Conservation (phyloP, 495 filamentous ascomycete genomes). For the Echria macrotheca region DNA sequence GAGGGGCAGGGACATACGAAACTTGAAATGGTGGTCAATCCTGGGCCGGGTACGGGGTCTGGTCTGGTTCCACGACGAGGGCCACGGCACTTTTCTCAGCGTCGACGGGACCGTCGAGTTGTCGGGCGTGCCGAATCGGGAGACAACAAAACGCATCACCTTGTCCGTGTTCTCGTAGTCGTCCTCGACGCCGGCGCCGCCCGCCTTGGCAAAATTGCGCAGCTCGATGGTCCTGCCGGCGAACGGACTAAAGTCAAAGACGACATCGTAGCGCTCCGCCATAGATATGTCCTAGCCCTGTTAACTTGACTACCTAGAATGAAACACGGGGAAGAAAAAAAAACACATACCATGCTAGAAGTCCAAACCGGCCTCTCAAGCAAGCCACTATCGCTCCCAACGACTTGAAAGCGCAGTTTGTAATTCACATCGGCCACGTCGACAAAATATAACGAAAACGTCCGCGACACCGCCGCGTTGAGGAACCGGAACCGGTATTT, state of each 20-base stretch:
- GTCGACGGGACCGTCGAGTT: neutral
- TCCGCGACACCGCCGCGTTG: conserved; percentile 40
- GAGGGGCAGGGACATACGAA: too few species aligned
- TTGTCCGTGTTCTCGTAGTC: conserved; percentile 42
- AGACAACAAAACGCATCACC: conserved; percentile 47
- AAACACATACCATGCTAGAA: conserved; percentile 25
- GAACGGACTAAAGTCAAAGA: conserved; percentile 44
- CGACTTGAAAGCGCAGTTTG: conserved; percentile 37
- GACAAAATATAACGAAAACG: conserved; percentile 39
- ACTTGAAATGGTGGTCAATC: conserved; percentile 34
- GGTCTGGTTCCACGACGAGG: too few species aligned
- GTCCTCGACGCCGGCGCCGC: conserved; percentile 33
- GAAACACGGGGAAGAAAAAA: too few species aligned
- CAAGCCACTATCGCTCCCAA: conserved; percentile 45
- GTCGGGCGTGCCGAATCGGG: neutral
- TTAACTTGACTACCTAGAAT: too few species aligned
- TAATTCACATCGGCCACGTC: neutral
- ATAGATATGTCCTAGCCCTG: conserved; percentile 43
- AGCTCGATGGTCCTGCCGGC: conserved; percentile 40
- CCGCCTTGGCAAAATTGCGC: conserved; percentile 35
- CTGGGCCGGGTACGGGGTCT: conserved; percentile 24
- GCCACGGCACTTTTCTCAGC: neutral
- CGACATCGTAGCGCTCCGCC: conserved; percentile 49
- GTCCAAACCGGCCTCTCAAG: conserved; percentile 31
- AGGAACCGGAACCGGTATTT: conserved; percentile 51